Base-by-base conservation (phyloP, 169 alveolate genomes). In the Cryptosporidium bovis region DNA sequence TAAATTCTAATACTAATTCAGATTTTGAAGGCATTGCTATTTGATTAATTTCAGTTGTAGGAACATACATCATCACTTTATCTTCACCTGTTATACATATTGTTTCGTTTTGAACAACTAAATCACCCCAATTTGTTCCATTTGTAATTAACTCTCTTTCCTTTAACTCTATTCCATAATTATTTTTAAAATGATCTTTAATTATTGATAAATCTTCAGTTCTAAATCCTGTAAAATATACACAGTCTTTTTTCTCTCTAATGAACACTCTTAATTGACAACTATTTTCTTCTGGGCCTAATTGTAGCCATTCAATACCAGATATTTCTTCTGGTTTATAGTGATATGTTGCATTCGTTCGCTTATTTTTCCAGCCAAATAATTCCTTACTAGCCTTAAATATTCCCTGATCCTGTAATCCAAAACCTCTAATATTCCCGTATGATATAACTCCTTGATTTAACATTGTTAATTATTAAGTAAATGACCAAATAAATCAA, bases 51-150 rank as follows among this genome's bases (percentile, higher is more conserved):
- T 60, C 33, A 18, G 51, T 40, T 34, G 71, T 77, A 10, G 87
- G 87, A 13, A 77, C 51, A 50, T 77, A 77, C 87, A 77, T 77
- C 64, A 77, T 44, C 5, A 77, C 46, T 48, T 77, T 77, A n/a
- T 60, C 87, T 18, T 77, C 87, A 50, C 50, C 56, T 7, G 51
- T 20, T 40, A 77, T 77, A 29, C 87, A 77, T 24, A 77, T 60
- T 27, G 77, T 77, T 7, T 77, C 87, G 36, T 77, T 58, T 15
- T 46, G 84, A 60, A 89, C 94, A 93, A 46, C 95, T 94, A 82
- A 94, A 91, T 95, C 92, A 18, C 98, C 98, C 98, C 98, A 95
- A 83, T 95, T 95, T 96, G 97, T 93, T 29, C 98, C 98, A 1
- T 91, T 83, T 51, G 93, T 87, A 53, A 95, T 92, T n/a, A 93